phyloP scores from a whole-genome alignment of 805 yeast genomes.

The Wickerhamiella kazuoi region DNA sequence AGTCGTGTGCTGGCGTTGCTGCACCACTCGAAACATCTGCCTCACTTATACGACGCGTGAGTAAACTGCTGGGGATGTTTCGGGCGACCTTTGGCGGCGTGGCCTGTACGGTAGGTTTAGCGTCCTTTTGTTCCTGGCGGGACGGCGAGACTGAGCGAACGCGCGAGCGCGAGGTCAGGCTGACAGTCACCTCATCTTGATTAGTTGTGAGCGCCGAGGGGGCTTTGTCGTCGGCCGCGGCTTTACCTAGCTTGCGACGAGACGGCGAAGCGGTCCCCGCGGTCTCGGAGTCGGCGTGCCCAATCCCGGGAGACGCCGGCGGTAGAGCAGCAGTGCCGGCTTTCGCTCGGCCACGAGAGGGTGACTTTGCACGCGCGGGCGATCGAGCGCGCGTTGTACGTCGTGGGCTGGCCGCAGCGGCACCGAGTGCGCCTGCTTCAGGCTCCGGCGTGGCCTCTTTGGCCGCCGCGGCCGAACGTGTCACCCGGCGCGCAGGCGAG shows the following conservation, averaged over 20 bases:
- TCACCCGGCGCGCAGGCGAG: background rate
- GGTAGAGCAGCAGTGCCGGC: background rate
- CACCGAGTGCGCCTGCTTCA: background rate
- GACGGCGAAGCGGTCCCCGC: constrained; percentile 1
- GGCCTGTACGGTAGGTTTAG: background rate
- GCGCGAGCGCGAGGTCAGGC: constrained; percentile 4
- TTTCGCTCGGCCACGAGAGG: background rate
- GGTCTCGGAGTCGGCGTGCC: background rate
- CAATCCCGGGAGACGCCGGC: background rate
- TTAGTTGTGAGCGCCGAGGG: background rate
- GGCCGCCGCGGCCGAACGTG: background rate
- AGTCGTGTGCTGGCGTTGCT: background rate
- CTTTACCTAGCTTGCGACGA: constrained; percentile 1
- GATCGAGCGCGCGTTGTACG: background rate
- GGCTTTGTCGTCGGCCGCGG: background rate
- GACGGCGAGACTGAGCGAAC: constrained; percentile 5
- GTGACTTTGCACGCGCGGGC: background rate
- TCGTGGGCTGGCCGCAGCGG: background rate
- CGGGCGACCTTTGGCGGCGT: background rate
- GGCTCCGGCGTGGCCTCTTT: background rate
- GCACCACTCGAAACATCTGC: background rate
- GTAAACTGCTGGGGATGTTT: constrained; percentile 2
- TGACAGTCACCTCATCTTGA: background rate
- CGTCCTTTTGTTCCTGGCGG: background rate
- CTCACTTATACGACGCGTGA: no score